Evolutionary conservation across 2,329 filamentous ascomycete species (phyloP), one percentile per base, ranked within the genome.

Genomic region (Davidsoniella neocaledoniae): DNA sequence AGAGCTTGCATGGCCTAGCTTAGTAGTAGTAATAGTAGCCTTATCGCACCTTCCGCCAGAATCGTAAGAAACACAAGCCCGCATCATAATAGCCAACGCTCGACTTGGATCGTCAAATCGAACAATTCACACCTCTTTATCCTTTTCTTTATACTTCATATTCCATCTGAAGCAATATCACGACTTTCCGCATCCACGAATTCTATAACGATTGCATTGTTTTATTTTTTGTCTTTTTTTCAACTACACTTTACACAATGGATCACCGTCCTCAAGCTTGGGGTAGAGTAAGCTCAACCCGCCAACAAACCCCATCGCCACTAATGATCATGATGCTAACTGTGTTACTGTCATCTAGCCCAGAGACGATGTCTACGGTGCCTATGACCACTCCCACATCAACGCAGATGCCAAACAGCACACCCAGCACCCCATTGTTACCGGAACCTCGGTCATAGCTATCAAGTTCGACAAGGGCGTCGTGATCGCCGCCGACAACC

Each of bases 391-490:
- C 62, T 85, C 87, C 53, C 88, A 90, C 66, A 81, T 96, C 63
- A 77, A 85, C 59, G 70, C 67, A 47, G 73, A 71, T 50, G 86
- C 88, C 52, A 87, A 78, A 63, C 78, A 87, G 61, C 86, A 93
- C 67, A 95, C 91, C 50, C 87, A 94, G 68, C 80, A 79, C 29
- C 91, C 91, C 60, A 82, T 94, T 57, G 91, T 98, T 55, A 98
- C 91, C 48, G 91, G 91, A 62, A 96, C 91, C 46, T 96, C 91
- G 48, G 91, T 98, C 55, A 68, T 98, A 51, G 91, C 82, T 56
- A 76, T 95, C 64, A 96, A 96, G 73, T 98, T 87, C 75, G 90
- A 87, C 62, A 86, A 88, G 58, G 91, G 91, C 62, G 87, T 98
- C 56, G 88, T 94, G 60, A 90, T 98, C 64, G 91, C 90, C 48